phyloP scores from a whole-genome alignment of 2,329 filamentous ascomycete genomes.

The Fusarium sp. region DNA sequence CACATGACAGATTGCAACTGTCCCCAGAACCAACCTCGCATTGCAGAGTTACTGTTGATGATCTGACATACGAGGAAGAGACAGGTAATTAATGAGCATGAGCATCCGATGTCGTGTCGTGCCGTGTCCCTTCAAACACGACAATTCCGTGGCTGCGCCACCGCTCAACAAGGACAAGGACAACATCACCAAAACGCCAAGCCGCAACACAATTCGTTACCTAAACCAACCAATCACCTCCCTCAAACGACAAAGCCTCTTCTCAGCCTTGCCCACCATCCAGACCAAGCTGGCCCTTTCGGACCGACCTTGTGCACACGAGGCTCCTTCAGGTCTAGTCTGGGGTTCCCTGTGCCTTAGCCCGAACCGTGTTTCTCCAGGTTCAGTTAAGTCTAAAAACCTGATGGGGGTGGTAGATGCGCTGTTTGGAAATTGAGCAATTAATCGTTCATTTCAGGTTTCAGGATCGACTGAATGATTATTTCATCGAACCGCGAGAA shows the following conservation, averaged over 20 bases:
- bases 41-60: conserved; percentile 2
- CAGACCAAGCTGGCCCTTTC: conserved; percentile 42
- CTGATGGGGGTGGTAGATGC: conserved; percentile 18
- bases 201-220: conserved; percentile 3
- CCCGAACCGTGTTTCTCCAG: conserved; percentile 42
- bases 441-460: not conserved
- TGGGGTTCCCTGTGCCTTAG: conserved; percentile 17
- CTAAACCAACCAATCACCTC: not conserved
- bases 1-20: conserved; percentile 30
- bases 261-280: conserved; percentile 39
- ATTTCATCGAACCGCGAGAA: not conserved
- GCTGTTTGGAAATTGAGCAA: conserved; percentile 25
- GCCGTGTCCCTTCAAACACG: not conserved
- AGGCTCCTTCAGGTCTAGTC: conserved; percentile 35
- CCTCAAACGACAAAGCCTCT: not conserved
- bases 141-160: conserved; percentile 5
- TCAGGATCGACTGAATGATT: not conserved
- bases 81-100: not conserved
- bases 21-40: not conserved
- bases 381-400: conserved; percentile 26
- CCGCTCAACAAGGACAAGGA: conserved; percentile 3
- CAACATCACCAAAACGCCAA: not conserved
- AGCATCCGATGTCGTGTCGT: not conserved
- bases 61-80: conserved; percentile 19
- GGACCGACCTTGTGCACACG: conserved; percentile 39